Conservation (phyloP, 805 yeast genomes). For the Wickerhamomyces subpelliculosus region DNA sequence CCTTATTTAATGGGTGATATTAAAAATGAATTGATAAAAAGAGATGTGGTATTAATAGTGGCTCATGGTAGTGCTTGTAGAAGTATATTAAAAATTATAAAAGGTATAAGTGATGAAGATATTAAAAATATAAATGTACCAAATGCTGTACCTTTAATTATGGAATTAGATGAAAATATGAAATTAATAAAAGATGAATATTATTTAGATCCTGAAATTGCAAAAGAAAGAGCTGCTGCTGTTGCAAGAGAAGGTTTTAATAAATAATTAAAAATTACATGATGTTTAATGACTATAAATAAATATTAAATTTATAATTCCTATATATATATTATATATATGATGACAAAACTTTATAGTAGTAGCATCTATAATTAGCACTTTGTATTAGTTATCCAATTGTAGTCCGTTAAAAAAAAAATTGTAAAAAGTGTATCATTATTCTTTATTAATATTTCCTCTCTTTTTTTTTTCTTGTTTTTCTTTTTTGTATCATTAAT, state of each 20-base stretch:
- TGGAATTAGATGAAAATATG: slow-evolving; percentile 49
- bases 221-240: slow-evolving; percentile 70
- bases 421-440: too few relatives aligned
- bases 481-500: too few relatives aligned
- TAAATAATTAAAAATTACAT: too few relatives aligned
- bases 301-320: too few relatives aligned
- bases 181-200: slow-evolving; percentile 47
- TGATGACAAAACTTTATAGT: too few relatives aligned
- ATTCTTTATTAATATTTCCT: too few relatives aligned
- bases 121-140: slow-evolving; percentile 75
- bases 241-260: slow-evolving; percentile 80
- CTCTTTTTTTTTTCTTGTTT: too few relatives aligned
- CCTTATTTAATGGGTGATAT: slow-evolving; percentile 49
- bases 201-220: slow-evolving; percentile 76
- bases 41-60: slow-evolving; percentile 57
- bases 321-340: too few relatives aligned
- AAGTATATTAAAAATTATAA: slow-evolving; percentile 63
- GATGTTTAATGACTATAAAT: too few relatives aligned
- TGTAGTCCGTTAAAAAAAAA: too few relatives aligned
- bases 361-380: too few relatives aligned
- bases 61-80: slow-evolving; percentile 83
- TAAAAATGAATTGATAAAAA: slow-evolving; percentile 39
- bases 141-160: slow-evolving; percentile 73
- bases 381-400: too few relatives aligned
- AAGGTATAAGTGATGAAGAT: slow-evolving; percentile 56